Conservation (phyloP, 2,329 filamentous ascomycete species). For the Rhynchosporium agropyri region DNA sequence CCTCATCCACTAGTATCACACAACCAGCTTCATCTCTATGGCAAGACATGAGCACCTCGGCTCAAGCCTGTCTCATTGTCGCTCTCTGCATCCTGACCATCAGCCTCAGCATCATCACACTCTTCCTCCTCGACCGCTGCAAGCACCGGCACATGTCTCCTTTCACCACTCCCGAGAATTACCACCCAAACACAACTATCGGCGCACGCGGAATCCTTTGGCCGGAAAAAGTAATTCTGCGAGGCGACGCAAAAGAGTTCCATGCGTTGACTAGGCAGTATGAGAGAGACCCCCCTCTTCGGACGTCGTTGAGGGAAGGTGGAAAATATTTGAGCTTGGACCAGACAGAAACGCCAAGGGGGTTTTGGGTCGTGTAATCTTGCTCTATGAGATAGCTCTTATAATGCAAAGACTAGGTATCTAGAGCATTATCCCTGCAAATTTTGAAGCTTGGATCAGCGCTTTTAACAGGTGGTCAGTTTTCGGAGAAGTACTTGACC, state of each 20-base stretch:
- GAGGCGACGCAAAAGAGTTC: conserved; percentile 17
- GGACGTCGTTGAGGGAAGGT: conserved; percentile 3
- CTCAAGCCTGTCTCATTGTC: background rate
- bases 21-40: background rate
- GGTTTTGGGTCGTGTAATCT: conserved; percentile 1
- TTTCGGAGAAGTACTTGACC: no score
- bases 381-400: background rate
- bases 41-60: background rate
- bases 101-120: background rate
- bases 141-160: background rate
- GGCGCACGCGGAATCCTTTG: conserved; percentile 1
- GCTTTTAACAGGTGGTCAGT: background rate
- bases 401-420: background rate
- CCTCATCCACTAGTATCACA: background rate
- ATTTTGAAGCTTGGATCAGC: conserved; percentile 9
- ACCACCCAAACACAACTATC: background rate
- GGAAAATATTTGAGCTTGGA: background rate
- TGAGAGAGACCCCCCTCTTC: conserved; percentile 9
- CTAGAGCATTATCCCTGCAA: background rate
- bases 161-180: background rate
- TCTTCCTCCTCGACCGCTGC: conserved; percentile 8
- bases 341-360: background rate
- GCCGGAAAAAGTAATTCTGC: conserved; percentile 16
- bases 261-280: conserved; percentile 13
- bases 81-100: background rate